A percentile compares a stretch with the other conserved stretches of the same genome.
Conservation (phyloP, 805 yeast genomes). For the Suhomyces kilbournensis region DNA sequence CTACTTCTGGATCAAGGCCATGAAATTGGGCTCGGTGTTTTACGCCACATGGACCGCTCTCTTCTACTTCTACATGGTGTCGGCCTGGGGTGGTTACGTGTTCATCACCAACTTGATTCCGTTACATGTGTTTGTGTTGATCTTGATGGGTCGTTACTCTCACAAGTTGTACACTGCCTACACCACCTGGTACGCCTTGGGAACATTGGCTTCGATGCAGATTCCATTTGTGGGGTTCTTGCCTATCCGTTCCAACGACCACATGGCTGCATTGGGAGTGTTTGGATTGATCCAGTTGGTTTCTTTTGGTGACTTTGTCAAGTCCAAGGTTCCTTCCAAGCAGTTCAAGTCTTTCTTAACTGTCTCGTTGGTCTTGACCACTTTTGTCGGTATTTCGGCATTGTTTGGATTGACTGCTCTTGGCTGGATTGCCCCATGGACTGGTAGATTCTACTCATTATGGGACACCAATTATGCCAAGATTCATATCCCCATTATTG, state of each 20-base stretch:
- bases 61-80: slow-evolving; percentile 95
- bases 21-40: slow-evolving; percentile 84
- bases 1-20: slow-evolving; percentile 91
- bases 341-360: slow-evolving; percentile 70
- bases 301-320: slow-evolving; percentile 79
- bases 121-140: slow-evolving; percentile 83
- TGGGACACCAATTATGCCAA: slow-evolving; percentile 99
- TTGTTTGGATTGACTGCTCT: slow-evolving; percentile 78
- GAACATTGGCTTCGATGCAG: slow-evolving; percentile 98
- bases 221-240: slow-evolving; percentile 97
- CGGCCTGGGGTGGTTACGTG: slow-evolving; percentile 99
- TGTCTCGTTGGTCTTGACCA: slow-evolving; percentile 55
- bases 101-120: slow-evolving; percentile 98
- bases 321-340: slow-evolving; percentile 63
- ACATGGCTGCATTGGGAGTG: slow-evolving; percentile 97
- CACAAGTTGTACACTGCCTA: slow-evolving; percentile 84
- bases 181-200: slow-evolving; percentile 94
- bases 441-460: slow-evolving; percentile 95
- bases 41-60: slow-evolving; percentile 82
- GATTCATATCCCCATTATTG: slow-evolving; percentile 97
- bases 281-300: slow-evolving; percentile 93
- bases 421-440: slow-evolving; percentile 98
- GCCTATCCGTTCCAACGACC: slow-evolving; percentile 96
- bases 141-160: slow-evolving; percentile 92
- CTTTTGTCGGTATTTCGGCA: slow-evolving; percentile 63